A percentile compares a stretch with the other conserved stretches of the same genome.
Evolutionary conservation across 1,139 yeast genomes (phyloP).

Genomic region (Zhuliangozyma blackwelliae): DNA sequence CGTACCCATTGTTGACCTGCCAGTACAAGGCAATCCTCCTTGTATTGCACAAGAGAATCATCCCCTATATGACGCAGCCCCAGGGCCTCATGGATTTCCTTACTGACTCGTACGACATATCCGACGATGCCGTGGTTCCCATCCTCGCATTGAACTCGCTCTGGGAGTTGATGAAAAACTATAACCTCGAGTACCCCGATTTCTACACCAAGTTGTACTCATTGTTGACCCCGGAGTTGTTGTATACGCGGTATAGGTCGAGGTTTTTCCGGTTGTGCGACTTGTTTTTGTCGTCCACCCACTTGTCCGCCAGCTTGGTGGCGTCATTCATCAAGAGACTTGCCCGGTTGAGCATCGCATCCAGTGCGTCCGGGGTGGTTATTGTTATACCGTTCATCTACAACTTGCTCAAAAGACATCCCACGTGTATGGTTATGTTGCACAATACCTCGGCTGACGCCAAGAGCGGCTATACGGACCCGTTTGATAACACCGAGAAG

Average conservation of each 20-base stretch:
- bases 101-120: constrained; percentile 71
- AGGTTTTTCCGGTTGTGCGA: constrained; percentile 87
- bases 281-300: constrained; percentile 80
- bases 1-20: constrained; percentile 41
- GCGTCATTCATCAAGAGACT: constrained; percentile 87
- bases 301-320: constrained; percentile 74
- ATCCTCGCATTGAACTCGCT: constrained; percentile 83
- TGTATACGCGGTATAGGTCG: constrained; percentile 77
- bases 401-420: constrained; percentile 84
- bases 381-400: constrained; percentile 87
- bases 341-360: constrained; percentile 68
- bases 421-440: constrained; percentile 86
- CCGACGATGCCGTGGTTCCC: constrained; percentile 65
- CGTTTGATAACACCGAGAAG: constrained; percentile 56
- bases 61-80: constrained; percentile 79
- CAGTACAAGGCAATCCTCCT: constrained; percentile 71
- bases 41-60: constrained; percentile 75
- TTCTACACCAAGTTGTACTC: constrained; percentile 81
- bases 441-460: constrained; percentile 42
- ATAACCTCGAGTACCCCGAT: constrained; percentile 89
- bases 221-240: constrained; percentile 66
- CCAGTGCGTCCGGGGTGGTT: constrained; percentile 89
- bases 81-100: constrained; percentile 87
- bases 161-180: constrained; percentile 76
- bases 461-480: constrained; percentile 47